Percentiles rank a stretch among this genome's conserved stretches.
Conservation (phyloP, 2,329 filamentous ascomycete genomes). For the Phaeoacremonium minimum region DNA sequence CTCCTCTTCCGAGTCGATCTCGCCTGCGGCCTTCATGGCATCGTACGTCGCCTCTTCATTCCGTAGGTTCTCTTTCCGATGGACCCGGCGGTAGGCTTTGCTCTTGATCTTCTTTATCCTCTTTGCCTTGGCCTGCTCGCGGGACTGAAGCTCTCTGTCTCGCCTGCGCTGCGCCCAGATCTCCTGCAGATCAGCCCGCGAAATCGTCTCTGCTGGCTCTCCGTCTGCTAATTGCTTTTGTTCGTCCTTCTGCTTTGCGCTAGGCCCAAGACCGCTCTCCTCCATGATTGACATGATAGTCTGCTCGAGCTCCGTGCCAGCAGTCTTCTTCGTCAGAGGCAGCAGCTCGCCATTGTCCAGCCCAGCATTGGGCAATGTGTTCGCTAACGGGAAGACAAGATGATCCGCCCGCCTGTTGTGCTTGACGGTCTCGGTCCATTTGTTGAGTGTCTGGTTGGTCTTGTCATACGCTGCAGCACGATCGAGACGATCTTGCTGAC, state of each 20-base stretch:
- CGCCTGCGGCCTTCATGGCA: constrained; percentile 48
- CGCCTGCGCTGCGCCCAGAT: constrained; percentile 71
- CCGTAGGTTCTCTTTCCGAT: constrained; percentile 67
- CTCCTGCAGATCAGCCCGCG: constrained; percentile 65
- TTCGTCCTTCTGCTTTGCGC: constrained; percentile 43
- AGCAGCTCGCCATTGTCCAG: constrained; percentile 59
- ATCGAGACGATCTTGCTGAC: constrained; percentile 82
- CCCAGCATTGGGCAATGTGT: constrained; percentile 60
- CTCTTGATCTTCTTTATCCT: constrained; percentile 99
- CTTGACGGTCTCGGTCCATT: constrained; percentile 95
- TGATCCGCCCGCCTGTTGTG: constrained; percentile 89
- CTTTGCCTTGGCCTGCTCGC: constrained; percentile 83
- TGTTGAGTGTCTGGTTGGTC: constrained; percentile 83
- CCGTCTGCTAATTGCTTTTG: constrained; percentile 57
- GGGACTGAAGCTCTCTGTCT: constrained; percentile 78
- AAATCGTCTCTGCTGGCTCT: constrained; percentile 65
- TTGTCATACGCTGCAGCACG: constrained; percentile 81
- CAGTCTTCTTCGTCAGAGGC: constrained; percentile 58
- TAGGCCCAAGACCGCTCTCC: constrained; percentile 70
- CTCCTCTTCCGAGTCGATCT: constrained; percentile 62
- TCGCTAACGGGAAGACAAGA: constrained; percentile 78
- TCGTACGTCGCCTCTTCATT: constrained; percentile 48
- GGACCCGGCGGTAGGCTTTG: constrained; percentile 88
- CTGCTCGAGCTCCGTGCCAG: constrained; percentile 77
- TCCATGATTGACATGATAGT: constrained; percentile 86